Evolutionary conservation across 371 early-diverging fungal genomes (phyloP), one percentile per base, ranked within the genome.

Genomic region (Mucor sp.): DNA sequence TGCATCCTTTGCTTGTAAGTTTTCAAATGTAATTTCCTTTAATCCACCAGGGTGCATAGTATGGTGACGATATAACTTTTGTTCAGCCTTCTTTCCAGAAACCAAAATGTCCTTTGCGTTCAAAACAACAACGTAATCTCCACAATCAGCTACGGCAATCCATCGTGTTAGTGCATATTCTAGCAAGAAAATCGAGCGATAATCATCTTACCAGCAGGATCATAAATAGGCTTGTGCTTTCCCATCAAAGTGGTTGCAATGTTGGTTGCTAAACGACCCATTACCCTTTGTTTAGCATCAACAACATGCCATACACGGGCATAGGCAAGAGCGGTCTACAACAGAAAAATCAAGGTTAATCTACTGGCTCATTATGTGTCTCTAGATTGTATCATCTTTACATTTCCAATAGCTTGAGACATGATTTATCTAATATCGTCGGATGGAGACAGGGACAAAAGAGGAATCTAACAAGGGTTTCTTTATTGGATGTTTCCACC

Each of bases 101-200:
- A 96, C 89, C 30, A 79, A 79, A 17, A 97, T 81, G 65, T 94
- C 90, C 67, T 89, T 86, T 23, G 98, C 97, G 71, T 98, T 98
- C 65, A 96, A 91, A 25, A 99, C 97, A 12, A 99, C 98, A 1
- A 98, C 98, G 73, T 97, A 96, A 78, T 99, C 99, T 39, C 99
- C 99, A 79, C 93, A 93, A 82, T 99, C 98, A 28, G 92, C 95
- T 93, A 83, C 44, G 23, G 19, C 3, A 0, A 23, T 50, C 4
- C 41, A 41, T 4, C 41, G 5, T 41, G 17, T 41, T 17, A 41
- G 17, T 41, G 41, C 17, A 9, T 17, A 17, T 41, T 17, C 14
- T 41, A 11, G 4, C 15, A 17, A 41, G 4, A 17, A 41, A 5
- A 17, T 5, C 17, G 9, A 17, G 4, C 11, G 6, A 17, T 4